These are phyloP conservation scores for Calonectria honghensis DNA, from an alignment of 2,329 filamentous ascomycete genomes.

Conservation along the genomic window DNA sequence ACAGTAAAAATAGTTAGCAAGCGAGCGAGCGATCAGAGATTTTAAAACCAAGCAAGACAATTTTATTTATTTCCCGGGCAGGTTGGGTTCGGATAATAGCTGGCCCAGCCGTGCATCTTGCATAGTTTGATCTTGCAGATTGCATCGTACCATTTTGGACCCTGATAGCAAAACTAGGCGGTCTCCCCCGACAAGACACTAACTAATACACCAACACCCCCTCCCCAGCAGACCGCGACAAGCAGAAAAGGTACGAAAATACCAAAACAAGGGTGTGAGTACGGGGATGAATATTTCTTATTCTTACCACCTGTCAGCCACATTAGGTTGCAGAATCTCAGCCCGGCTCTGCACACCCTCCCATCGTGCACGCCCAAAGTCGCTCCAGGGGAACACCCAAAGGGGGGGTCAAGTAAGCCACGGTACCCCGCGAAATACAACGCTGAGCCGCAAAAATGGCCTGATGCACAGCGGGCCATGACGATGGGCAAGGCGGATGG, in stretches of 20 bases:
- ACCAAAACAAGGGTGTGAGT: not conserved
- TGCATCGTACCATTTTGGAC: slow-evolving; percentile 33
- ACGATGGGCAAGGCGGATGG: not conserved
- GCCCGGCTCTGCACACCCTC: not conserved
- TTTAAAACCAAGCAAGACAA: not conserved
- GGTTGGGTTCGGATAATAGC: slow-evolving; percentile 3
- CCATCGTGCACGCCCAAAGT: not conserved
- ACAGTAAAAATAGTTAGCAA: not conserved
- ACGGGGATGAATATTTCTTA: not conserved
- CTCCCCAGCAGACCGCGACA: not conserved
- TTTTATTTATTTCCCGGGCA: not conserved
- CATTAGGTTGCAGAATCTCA: not conserved
- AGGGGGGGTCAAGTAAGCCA: not conserved
- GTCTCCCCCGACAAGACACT: slow-evolving; percentile 8
- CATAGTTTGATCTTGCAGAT: slow-evolving; percentile 32
- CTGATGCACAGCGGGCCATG: slow-evolving; percentile 44
- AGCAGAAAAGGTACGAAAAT: not conserved
- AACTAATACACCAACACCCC: slow-evolving; percentile 2
- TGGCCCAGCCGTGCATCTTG: slow-evolving; percentile 9
- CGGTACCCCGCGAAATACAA: slow-evolving; percentile 56
- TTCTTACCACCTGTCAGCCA: not conserved
- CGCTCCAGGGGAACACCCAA: slow-evolving; percentile 1
- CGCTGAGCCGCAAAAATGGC: slow-evolving; percentile 50
- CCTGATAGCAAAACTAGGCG: slow-evolving; percentile 6
- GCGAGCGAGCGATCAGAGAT: slow-evolving; percentile 5